Evolutionary conservation across 768 basidiomycete species (phyloP).

Genomic region (Leccinum variicolor): DNA sequence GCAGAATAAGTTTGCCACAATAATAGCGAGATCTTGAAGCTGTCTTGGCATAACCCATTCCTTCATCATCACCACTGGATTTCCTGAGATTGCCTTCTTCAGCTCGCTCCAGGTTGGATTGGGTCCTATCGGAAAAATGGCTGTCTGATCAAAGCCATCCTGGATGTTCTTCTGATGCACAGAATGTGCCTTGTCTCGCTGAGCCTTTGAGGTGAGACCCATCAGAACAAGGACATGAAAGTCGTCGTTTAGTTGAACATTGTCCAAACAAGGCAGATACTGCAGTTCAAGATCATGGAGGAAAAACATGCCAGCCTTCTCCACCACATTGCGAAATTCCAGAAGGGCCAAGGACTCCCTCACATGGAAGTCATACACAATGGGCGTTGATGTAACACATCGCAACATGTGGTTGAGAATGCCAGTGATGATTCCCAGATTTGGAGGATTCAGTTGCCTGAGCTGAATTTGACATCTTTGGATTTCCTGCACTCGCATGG

Average conservation of each 20-base stretch:
- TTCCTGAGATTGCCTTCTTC: no score
- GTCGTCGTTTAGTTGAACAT: no score
- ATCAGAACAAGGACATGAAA: no score
- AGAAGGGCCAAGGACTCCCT: neutral
- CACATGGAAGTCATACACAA: neutral
- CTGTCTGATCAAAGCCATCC: no score
- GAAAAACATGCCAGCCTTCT: neutral
- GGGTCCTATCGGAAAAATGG: no score
- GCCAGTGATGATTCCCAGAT: conserved; percentile 9
- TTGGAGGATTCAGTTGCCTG: neutral
- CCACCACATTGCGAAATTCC: neutral
- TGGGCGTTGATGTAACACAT: neutral
- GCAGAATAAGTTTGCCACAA: neutral
- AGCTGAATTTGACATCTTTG: conserved; percentile 1
- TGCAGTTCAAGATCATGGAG: neutral
- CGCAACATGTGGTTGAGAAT: neutral
- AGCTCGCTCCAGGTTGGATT: no score
- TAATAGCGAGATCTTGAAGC: neutral
- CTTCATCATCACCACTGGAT: no score
- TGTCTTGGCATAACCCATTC: neutral
- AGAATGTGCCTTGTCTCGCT: no score
- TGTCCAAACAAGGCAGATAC: no score
- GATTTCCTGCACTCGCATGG: neutral
- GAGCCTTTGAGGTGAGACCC: no score
- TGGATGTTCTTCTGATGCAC: no score